Conservation (phyloP, 2,329 filamentous ascomycete genomes). For the Fusarium kyushuense region DNA sequence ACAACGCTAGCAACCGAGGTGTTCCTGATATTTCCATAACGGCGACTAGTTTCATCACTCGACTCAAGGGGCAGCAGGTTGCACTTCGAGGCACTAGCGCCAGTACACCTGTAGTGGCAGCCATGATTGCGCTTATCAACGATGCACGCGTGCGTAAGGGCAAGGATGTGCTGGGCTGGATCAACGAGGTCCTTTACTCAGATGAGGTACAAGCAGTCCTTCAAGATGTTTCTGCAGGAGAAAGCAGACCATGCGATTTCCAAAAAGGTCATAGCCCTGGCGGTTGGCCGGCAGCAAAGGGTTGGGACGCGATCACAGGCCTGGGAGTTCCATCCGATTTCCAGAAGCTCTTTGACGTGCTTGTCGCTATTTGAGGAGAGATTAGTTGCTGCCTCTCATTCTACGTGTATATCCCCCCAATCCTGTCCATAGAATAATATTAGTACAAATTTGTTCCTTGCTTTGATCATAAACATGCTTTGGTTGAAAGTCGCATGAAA, state of each 20-base stretch:
- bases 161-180: constrained; percentile 64
- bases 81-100: constrained; percentile 62
- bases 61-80: constrained; percentile 46
- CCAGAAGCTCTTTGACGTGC: constrained; percentile 51
- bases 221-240: constrained; percentile 57
- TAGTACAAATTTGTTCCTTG: not conserved
- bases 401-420: not conserved
- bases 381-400: not conserved
- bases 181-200: constrained; percentile 64
- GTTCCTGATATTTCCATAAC: constrained; percentile 67
- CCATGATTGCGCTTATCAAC: constrained; percentile 67
- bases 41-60: constrained; percentile 66
- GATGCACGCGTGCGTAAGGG: constrained; percentile 63
- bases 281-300: constrained; percentile 60
- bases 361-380: constrained; percentile 43
- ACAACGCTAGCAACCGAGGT: constrained; percentile 60
- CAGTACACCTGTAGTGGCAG: constrained; percentile 66
- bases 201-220: constrained; percentile 53
- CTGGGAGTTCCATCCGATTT: constrained; percentile 61
- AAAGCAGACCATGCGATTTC: constrained; percentile 57
- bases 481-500: not conserved
- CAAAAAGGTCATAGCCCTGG: constrained; percentile 49
- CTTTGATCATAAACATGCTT: not conserved
- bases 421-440: constrained; percentile 1
- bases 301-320: constrained; percentile 65